These are phyloP conservation scores for Posidonia oceanica DNA, from an alignment of 116 monocot genomes.

Conservation along the genomic window DNA sequence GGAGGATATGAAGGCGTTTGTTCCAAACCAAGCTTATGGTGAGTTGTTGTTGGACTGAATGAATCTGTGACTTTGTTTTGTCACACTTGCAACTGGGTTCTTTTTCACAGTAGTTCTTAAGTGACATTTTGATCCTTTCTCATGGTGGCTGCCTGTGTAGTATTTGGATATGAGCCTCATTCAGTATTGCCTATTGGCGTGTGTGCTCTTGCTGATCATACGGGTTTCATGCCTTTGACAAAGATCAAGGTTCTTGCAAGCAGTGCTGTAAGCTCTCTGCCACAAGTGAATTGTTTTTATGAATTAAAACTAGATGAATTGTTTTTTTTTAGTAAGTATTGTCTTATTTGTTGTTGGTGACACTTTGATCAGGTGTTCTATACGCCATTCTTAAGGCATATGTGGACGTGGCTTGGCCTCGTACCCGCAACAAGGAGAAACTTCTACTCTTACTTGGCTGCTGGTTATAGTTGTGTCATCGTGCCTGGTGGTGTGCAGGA, in stretches of 20 bases:
- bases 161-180: slow-evolving; percentile 96
- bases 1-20: slow-evolving; percentile 63
- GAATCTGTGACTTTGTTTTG: not conserved
- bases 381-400: slow-evolving; percentile 80
- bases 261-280: slow-evolving; percentile 65
- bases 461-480: slow-evolving; percentile 66
- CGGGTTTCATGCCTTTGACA: slow-evolving; percentile 80
- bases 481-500: slow-evolving; percentile 84
- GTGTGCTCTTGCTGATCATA: slow-evolving; percentile 39
- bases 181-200: slow-evolving; percentile 85
- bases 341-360: not conserved
- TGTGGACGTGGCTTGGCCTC: slow-evolving; percentile 96
- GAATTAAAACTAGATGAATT: not conserved
- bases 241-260: slow-evolving; percentile 90
- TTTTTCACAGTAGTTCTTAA: not conserved
- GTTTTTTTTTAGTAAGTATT: not conserved
- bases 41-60: slow-evolving; percentile 6
- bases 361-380: slow-evolving; percentile 64
- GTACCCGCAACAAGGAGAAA: slow-evolving; percentile 64
- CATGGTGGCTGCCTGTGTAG: slow-evolving; percentile 20
- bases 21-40: slow-evolving; percentile 81
- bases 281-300: not conserved
- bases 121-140: not conserved
- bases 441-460: slow-evolving; percentile 48
- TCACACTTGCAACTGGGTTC: not conserved